Evolutionary conservation across 768 basidiomycete species (phyloP).

Genomic region (Porpolomopsis calyptriformis): DNA sequence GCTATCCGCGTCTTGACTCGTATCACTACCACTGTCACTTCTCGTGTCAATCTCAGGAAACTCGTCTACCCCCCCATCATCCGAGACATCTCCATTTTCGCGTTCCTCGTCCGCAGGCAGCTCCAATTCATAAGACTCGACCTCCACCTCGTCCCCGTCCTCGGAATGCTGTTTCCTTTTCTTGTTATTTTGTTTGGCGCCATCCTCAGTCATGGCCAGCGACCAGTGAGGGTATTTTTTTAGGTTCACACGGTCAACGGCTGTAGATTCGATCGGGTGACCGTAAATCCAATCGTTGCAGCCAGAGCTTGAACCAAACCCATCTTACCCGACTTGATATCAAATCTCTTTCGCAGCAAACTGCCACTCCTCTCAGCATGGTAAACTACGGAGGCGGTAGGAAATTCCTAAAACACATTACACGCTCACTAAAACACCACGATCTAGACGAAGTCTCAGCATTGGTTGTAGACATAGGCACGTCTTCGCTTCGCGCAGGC

Average conservation of each 20-base stretch:
- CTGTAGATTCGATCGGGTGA: too few relatives aligned
- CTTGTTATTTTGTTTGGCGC: slow-evolving; percentile 27
- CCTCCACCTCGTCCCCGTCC: slow-evolving; percentile 22
- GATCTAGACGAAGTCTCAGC: slow-evolving; percentile 89
- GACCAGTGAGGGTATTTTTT: not conserved
- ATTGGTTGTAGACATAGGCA: slow-evolving; percentile 88
- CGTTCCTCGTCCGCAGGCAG: slow-evolving; percentile 50
- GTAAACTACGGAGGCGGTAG: slow-evolving; percentile 82
- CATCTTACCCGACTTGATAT: too few relatives aligned
- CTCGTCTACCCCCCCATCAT: slow-evolving; percentile 54
- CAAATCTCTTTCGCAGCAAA: not conserved
- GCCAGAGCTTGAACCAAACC: too few relatives aligned
- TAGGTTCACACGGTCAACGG: slow-evolving; percentile 3
- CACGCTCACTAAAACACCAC: not conserved
- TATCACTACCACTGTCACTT: slow-evolving; percentile 40
- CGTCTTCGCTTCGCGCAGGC: slow-evolving; percentile 82
- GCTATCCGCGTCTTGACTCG: slow-evolving; percentile 27
- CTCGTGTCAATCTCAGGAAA: slow-evolving; percentile 60
- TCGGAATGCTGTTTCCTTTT: slow-evolving; percentile 51
- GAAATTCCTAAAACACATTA: slow-evolving; percentile 14
- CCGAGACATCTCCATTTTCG: slow-evolving; percentile 33
- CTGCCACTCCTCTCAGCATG: slow-evolving; percentile 29
- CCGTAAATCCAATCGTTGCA: too few relatives aligned
- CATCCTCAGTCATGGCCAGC: slow-evolving; percentile 23
- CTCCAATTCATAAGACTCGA: slow-evolving; percentile 40